Evolutionary conservation across 2,329 filamentous ascomycete species (phyloP).

Genomic region (Alternaria rosae): DNA sequence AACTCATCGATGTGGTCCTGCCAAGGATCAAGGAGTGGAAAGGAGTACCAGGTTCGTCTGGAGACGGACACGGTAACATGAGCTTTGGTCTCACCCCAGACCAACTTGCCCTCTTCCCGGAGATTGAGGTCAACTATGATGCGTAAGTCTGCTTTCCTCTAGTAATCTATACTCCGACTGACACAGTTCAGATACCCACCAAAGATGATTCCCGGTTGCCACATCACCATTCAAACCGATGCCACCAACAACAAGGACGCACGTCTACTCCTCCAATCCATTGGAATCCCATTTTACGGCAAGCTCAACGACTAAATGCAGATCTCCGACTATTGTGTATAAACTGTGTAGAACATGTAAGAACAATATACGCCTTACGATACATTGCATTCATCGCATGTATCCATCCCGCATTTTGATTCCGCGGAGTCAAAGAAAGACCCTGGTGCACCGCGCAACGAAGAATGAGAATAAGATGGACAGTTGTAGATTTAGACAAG

Average conservation of each 20-base stretch:
- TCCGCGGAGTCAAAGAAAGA: not conserved
- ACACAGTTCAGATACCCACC: conserved; percentile 62
- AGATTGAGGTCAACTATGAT: conserved; percentile 94
- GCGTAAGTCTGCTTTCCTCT: conserved; percentile 65
- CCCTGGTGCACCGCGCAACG: not conserved
- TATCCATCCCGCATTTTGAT: not conserved
- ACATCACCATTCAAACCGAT: conserved; percentile 83
- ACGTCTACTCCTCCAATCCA: conserved; percentile 72
- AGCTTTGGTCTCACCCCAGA: conserved; percentile 79
- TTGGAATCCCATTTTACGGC: conserved; percentile 84
- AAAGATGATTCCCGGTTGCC: conserved; percentile 83
- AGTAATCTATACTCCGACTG: not conserved
- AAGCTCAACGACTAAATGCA: conserved; percentile 60
- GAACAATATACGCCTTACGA: not conserved
- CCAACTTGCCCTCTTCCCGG: conserved; percentile 84
- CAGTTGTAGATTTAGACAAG: not conserved
- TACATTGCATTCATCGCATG: not conserved
- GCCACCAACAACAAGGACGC: conserved; percentile 87
- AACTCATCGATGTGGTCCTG: conserved; percentile 87
- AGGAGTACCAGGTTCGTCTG: conserved; percentile 77
- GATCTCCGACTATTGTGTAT: conserved; percentile 16
- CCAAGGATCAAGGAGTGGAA: conserved; percentile 97
- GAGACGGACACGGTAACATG: conserved; percentile 89
- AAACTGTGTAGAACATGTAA: conserved; percentile 22
- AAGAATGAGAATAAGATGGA: not conserved